These are phyloP conservation scores for Dendrothele bispora DNA, from an alignment of 768 basidiomycete genomes.

Conservation along the genomic window DNA sequence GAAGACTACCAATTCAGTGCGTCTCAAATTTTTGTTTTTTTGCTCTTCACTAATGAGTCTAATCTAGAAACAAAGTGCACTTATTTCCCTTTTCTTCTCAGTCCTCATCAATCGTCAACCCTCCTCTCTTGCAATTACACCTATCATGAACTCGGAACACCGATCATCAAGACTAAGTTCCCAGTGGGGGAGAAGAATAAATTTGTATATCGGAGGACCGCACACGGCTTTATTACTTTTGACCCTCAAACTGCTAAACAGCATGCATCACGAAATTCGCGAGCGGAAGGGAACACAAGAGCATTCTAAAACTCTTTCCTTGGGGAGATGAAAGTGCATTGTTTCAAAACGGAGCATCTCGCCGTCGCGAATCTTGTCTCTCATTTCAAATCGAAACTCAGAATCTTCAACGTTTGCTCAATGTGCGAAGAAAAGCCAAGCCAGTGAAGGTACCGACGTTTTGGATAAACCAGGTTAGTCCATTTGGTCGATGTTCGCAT, in stretches of 20 bases:
- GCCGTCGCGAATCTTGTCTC: constrained; percentile 9
- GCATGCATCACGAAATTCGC: constrained; percentile 56
- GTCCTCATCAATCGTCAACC: constrained; percentile 59
- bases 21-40: constrained; percentile 15
- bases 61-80: constrained; percentile 41
- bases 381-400: constrained; percentile 21
- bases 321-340: constrained; percentile 74
- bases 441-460: constrained; percentile 40
- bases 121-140: constrained; percentile 70
- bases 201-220: constrained; percentile 59
- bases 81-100: constrained; percentile 46
- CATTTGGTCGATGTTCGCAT: neutral
- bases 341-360: neutral
- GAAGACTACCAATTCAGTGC: constrained; percentile 53
- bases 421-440: constrained; percentile 67
- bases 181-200: constrained; percentile 58
- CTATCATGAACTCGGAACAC: constrained; percentile 59
- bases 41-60: constrained; percentile 2
- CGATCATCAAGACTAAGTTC: constrained; percentile 62
- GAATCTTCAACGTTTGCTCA: constrained; percentile 65
- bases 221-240: constrained; percentile 68
- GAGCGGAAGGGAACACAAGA: constrained; percentile 62
- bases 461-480: constrained; percentile 57
- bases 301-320: constrained; percentile 65
- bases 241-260: constrained; percentile 62